Conservation (phyloP, 441 rosid genomes). For the Sinapis alba region DNA sequence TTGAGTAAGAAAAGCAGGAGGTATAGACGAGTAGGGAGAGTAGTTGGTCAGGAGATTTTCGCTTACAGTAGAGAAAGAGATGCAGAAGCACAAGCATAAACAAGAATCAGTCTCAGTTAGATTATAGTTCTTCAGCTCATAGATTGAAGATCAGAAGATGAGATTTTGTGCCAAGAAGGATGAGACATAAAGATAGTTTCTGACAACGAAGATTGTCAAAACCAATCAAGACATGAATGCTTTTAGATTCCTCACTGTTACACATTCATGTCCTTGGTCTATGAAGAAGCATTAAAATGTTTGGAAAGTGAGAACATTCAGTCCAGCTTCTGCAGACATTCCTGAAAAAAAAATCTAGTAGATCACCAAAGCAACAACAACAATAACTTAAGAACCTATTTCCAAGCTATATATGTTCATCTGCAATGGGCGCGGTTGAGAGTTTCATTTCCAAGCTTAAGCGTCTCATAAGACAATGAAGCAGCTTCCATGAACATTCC, state of each 20-base stretch:
- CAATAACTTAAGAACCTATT: not conserved
- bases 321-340: not conserved
- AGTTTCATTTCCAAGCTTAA: not conserved
- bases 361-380: too few species aligned
- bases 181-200: not conserved
- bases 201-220: not conserved
- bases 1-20: constrained; percentile 57
- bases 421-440: not conserved
- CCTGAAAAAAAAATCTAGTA: not conserved
- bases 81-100: constrained; percentile 43
- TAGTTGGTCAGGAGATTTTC: constrained; percentile 41
- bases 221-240: not conserved
- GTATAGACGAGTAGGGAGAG: constrained; percentile 64
- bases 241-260: not conserved
- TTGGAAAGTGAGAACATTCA: not conserved
- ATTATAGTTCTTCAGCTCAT: not conserved
- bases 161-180: not conserved
- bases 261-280: not conserved
- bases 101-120: not conserved
- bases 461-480: not conserved
- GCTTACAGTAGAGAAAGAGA: constrained; percentile 64
- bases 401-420: not conserved
- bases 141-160: not conserved
- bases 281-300: not conserved
- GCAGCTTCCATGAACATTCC: not conserved